Percentiles rank a stretch among this genome's conserved stretches.
These are phyloP conservation scores for Carex kokanica DNA, from an alignment of 176 grass and related monocot genomes.

Conservation along the genomic window DNA sequence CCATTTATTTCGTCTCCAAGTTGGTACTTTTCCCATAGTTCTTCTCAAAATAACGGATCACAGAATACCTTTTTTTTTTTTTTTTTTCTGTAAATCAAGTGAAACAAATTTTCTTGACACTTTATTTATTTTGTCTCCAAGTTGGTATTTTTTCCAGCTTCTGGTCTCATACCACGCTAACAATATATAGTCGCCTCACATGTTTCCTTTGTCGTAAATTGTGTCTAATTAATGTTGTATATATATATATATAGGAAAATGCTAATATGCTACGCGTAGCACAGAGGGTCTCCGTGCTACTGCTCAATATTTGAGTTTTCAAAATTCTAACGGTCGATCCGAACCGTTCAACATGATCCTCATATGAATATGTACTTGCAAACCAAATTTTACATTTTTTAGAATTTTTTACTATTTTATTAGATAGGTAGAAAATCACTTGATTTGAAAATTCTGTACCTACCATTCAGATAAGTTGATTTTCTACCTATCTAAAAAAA, in stretches of 20 bases:
- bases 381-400: too few species aligned
- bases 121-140: not conserved
- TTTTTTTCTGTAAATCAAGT: not conserved
- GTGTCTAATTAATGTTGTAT: not conserved
- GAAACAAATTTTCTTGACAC: not conserved
- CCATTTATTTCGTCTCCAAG: not conserved
- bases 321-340: too few species aligned
- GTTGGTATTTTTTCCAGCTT: conserved; percentile 15
- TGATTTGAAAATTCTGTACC: too few species aligned
- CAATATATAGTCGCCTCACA: conserved; percentile 27
- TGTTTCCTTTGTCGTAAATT: conserved; percentile 19
- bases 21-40: not conserved
- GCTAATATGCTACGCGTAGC: too few species aligned
- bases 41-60: not conserved
- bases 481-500: too few species aligned
- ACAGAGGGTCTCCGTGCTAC: too few species aligned
- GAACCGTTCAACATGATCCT: too few species aligned
- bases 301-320: too few species aligned
- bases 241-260: not conserved
- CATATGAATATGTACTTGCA: too few species aligned
- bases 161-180: conserved; percentile 13
- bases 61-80: not conserved
- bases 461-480: too few species aligned
- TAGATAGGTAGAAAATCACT: too few species aligned
- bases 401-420: too few species aligned